Percentiles rank a stretch among this genome's conserved stretches.
Evolutionary conservation across 768 basidiomycete species (phyloP).

Genomic region (Tylopilus felleus): DNA sequence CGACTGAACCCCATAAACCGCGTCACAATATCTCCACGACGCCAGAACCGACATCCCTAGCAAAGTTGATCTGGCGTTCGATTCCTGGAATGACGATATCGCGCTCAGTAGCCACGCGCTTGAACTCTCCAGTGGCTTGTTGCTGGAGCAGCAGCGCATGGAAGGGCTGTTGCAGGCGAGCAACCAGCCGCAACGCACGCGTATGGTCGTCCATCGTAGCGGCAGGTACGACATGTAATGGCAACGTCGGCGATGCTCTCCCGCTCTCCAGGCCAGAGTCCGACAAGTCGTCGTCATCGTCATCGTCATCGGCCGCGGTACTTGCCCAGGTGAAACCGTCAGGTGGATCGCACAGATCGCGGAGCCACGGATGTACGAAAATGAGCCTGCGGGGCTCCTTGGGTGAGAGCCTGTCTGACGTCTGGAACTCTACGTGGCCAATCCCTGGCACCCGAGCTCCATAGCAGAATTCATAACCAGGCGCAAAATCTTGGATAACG

Average conservation of each 20-base stretch:
- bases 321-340: not conserved
- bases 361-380: conserved; percentile 7
- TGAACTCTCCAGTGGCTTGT: too few species aligned
- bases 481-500: not conserved
- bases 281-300: not conserved
- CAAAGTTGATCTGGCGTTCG: not conserved
- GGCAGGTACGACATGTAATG: too few species aligned
- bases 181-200: too few species aligned
- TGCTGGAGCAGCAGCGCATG: too few species aligned
- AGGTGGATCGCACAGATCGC: not conserved
- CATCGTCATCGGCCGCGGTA: not conserved
- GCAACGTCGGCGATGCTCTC: too few species aligned
- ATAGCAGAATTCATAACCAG: too few species aligned
- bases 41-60: not conserved
- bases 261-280: too few species aligned
- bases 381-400: not conserved
- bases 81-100: too few species aligned
- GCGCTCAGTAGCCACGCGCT: too few species aligned
- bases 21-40: not conserved
- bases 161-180: too few species aligned
- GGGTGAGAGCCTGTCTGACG: not conserved
- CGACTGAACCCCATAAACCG: too few species aligned
- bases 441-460: not conserved
- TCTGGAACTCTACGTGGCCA: not conserved
- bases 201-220: too few species aligned